Evolutionary conservation across 2,329 filamentous ascomycete genomes (phyloP).

Genomic region (Pseudogymnoascus sp.): DNA sequence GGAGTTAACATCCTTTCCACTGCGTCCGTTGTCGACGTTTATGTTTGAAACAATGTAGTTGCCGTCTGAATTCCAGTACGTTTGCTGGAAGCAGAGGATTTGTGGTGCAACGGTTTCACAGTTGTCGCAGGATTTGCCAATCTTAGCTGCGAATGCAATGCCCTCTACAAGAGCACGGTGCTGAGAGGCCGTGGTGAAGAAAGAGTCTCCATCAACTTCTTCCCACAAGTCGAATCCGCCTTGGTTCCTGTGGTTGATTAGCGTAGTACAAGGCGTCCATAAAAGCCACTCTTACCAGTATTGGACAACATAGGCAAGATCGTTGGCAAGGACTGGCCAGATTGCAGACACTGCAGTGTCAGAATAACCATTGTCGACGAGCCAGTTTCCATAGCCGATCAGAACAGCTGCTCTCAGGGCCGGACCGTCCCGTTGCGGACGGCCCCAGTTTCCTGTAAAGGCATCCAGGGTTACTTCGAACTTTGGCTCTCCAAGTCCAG

Average conservation of each 20-base stretch:
- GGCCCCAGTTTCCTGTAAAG: constrained; percentile 63
- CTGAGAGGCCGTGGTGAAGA: constrained; percentile 66
- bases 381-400: constrained; percentile 64
- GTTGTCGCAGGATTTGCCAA: constrained; percentile 51
- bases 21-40: constrained; percentile 51
- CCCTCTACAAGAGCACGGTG: constrained; percentile 65
- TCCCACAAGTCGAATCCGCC: constrained; percentile 74
- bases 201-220: constrained; percentile 67
- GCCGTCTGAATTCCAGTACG: constrained; percentile 56
- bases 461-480: constrained; percentile 56
- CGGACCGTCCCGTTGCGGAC: constrained; percentile 73
- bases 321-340: constrained; percentile 70
- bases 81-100: constrained; percentile 64
- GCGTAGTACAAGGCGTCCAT: background rate
- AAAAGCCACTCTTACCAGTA: constrained; percentile 45
- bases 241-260: constrained; percentile 31
- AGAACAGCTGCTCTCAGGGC: constrained; percentile 67
- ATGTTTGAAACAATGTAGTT: constrained; percentile 64
- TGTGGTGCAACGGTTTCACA: constrained; percentile 61
- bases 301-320: constrained; percentile 65
- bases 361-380: constrained; percentile 52
- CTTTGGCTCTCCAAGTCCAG: constrained; percentile 63
- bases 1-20: constrained; percentile 65
- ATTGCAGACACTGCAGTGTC: constrained; percentile 41
- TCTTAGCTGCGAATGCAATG: constrained; percentile 51